Evolutionary conservation across 441 rosid species (phyloP), one percentile per base, ranked within the genome.

Genomic region (Isatis lusitanica): DNA sequence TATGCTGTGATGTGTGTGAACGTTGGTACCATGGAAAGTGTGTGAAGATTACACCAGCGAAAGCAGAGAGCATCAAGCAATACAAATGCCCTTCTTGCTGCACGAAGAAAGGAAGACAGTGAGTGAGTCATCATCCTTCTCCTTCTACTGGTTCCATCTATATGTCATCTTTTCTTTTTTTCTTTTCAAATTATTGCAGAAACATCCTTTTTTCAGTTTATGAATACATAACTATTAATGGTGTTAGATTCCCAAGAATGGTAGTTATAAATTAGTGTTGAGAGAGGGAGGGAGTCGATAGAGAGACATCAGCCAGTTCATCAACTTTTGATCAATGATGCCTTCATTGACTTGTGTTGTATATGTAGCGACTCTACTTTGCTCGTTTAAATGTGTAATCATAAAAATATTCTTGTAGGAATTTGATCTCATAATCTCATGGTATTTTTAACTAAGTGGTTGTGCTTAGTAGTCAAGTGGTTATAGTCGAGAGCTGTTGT

Each of bases 11-110:
- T 51, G 77, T 87, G 8, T 90, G 96, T 16, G 97, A 92, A 75
- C 79, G 83, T 68, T 92, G 97, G 96, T 92, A 85, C 76, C 97
- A 87, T 30, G 96, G 96, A 3, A 92, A 87, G 75, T 90, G 96
- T 52, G 94, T 90, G 73, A 87, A 87, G 83, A 90, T 90, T 74
- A 86, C 94, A 26, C 97, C 96, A 0, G 90, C 94, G 30, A 90
- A 88, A 78, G 97, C 97, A 2, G 92, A 90, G 65, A 83, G 68
- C 75, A 91, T 93, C 78, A 88, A 86, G 84, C 91, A 89, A 61
- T 93, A 89, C 83, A 93, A 88, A 80, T 91, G 97, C 79, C 94
- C 97, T 12, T 77, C 90, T 40, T 87, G 95, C 85, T 81, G 84
- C 85, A 71, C 82, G 12, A 93, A 91, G 71, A 90, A 85, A 79